Evolutionary conservation across 805 yeast species (phyloP).

Genomic region (Hanseniaspora guilliermondii): DNA sequence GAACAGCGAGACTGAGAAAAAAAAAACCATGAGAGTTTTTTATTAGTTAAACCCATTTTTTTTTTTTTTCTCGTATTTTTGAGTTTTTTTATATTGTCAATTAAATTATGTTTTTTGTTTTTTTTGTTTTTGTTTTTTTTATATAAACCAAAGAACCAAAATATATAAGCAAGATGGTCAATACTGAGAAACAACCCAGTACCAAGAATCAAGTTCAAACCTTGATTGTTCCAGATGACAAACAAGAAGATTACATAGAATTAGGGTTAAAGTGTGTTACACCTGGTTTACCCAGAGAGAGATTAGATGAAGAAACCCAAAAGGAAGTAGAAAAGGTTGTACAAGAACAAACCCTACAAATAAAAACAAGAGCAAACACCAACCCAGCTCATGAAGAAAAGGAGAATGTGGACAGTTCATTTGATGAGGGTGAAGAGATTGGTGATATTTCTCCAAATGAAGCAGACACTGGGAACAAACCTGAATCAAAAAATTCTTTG

Average conservation of each 20-base stretch:
- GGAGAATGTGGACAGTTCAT: neutral
- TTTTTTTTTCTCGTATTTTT: too few species aligned
- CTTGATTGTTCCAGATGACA: neutral
- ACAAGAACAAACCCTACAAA: slow-evolving; percentile 1
- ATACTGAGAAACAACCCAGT: neutral
- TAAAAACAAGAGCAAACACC: neutral
- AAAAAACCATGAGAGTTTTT: too few species aligned
- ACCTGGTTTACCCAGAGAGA: slow-evolving; percentile 12
- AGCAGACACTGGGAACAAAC: neutral
- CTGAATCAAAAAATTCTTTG: neutral
- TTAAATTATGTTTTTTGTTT: too few species aligned
- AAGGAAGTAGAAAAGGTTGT: slow-evolving; percentile 5
- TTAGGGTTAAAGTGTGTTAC: slow-evolving; percentile 13
- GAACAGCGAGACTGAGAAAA: too few species aligned
- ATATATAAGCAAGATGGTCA: neutral
- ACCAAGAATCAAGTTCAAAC: neutral
- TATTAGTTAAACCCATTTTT: too few species aligned
- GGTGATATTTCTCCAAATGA: neutral
- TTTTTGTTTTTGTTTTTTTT: too few species aligned
- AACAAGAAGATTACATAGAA: neutral
- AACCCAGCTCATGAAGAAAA: neutral
- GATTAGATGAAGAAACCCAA: slow-evolving; percentile 1
- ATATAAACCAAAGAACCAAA: neutral
- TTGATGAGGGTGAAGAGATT: neutral
- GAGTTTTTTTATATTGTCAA: too few species aligned